These are phyloP conservation scores for Fistulinella prunicolor DNA, from an alignment of 768 basidiomycete species.

Conservation along the genomic window DNA sequence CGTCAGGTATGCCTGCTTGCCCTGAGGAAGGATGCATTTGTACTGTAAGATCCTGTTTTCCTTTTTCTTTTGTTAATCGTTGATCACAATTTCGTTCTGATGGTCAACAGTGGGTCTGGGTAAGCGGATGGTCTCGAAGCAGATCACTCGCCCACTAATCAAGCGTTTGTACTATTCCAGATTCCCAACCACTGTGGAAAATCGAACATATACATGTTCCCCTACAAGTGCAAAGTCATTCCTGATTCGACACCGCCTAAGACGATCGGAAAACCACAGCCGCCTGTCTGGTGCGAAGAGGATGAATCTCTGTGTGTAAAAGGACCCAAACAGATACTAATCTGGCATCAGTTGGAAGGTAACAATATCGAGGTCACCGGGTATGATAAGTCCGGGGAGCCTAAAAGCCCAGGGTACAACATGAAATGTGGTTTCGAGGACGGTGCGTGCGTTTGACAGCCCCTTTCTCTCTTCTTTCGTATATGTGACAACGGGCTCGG, in stretches of 20 bases:
- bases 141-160: background rate
- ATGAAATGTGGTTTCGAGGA: conserved; percentile 6
- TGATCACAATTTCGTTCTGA: background rate
- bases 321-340: conserved; percentile 10
- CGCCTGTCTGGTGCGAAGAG: conserved; percentile 6
- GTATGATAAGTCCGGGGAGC: background rate
- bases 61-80: background rate
- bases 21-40: background rate
- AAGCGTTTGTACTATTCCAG: background rate
- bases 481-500: background rate
- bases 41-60: conserved; percentile 1
- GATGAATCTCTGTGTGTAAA: background rate
- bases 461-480: background rate
- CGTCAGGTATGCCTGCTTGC: conserved; percentile 5
- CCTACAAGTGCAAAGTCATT: background rate
- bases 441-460: conserved; percentile 12
- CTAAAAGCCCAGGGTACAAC: conserved; percentile 11
- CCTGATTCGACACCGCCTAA: background rate
- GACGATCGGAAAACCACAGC: conserved; percentile 1
- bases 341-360: background rate
- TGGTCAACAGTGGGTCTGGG: conserved; percentile 7
- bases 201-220: conserved; percentile 6
- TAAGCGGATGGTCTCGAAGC: background rate
- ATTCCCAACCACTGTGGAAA: conserved; percentile 5
- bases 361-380: conserved; percentile 11